These are phyloP conservation scores for Picea glauca DNA, from an alignment of 75 land plant species.

Conservation along the genomic window DNA sequence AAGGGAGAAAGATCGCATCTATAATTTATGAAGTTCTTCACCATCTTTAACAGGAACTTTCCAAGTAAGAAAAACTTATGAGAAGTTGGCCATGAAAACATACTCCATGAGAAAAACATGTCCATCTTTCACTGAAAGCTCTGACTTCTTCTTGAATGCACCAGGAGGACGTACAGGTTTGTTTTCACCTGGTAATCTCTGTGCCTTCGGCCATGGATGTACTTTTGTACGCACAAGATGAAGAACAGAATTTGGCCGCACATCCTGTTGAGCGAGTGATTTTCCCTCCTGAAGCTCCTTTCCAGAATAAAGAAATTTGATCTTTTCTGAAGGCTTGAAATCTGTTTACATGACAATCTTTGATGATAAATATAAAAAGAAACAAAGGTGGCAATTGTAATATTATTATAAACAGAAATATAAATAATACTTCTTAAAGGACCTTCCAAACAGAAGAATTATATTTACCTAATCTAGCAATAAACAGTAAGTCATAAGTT, in stretches of 20 bases:
- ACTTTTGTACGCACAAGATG: slow-evolving; percentile 88
- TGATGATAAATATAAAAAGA: not conserved
- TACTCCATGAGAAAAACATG: slow-evolving; percentile 98
- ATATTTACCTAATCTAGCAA: not conserved
- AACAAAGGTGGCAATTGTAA: not conserved
- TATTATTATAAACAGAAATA: not conserved
- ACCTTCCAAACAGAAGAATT: not conserved
- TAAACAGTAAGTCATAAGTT: not conserved
- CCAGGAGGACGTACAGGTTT: slow-evolving; percentile 95
- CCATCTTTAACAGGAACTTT: not conserved
- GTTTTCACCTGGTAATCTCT: slow-evolving; percentile 87
- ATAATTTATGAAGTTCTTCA: not conserved
- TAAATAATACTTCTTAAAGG: not conserved
- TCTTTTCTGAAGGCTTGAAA: slow-evolving; percentile 70
- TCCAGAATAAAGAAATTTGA: slow-evolving; percentile 73
- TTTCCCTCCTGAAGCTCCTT: slow-evolving; percentile 74
- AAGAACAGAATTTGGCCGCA: slow-evolving; percentile 90
- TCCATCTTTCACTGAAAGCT: slow-evolving; percentile 95
- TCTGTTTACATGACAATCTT: slow-evolving; percentile 33
- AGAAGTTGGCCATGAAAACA: slow-evolving; percentile 20
- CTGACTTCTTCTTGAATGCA: slow-evolving; percentile 98
- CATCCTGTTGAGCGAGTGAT: slow-evolving; percentile 76
- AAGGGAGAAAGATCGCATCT: not conserved
- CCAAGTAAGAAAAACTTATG: no score
- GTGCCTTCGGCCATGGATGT: slow-evolving; percentile 83